Evolutionary conservation across 768 basidiomycete species (phyloP), one percentile per base, ranked within the genome.

Genomic region (Xerocomellus chrysenteron): DNA sequence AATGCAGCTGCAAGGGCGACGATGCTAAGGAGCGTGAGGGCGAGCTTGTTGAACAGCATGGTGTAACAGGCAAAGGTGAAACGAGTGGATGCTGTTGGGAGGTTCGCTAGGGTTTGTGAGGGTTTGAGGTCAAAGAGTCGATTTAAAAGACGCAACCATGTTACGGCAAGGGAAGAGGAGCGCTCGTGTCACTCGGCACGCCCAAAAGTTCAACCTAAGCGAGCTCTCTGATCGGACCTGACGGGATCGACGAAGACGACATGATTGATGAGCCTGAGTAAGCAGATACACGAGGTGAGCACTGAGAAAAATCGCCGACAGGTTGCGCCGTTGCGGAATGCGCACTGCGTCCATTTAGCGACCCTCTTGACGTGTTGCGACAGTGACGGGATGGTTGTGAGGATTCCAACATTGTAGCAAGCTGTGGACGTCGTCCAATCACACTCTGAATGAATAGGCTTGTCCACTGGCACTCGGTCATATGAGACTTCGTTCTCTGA

Each of bases 21-120:
- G 8, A 52, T 28, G 24, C 56, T 32, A 2, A 59, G 47, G n/a
- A 59, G 30, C 10, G 42, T 17, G 4, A 58, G 35, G 4, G 48
- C 13, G 28, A 60, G 16, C 17, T 47, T 54, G 44, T 54, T 60
- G 40, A 60, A 47, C 19, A 60, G 33, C 59, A 60, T 59, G 19
- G 33, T 43, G 13, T 30, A 32, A 26, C 28, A 28, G 28, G 28
- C 3, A 28, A 6, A 28, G 5, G 28, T 28, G 5, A 28, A 28
- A 28, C 28, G 28, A 28, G 28, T 3, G 28, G 11, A 13, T 24
- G 13, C 30, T 24, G 17, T 24, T 10, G n/a, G 3, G 13, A 28
- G 13, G 28, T 14, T 41, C 14, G 10, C 16, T 24, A 4, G 28
- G 14, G 13, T 45, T 3, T 16, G 28, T 21, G 21, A 21, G n/a